phyloP scores from a whole-genome alignment of 805 yeast genomes.

The Lipomyces spencermartinsiae region DNA sequence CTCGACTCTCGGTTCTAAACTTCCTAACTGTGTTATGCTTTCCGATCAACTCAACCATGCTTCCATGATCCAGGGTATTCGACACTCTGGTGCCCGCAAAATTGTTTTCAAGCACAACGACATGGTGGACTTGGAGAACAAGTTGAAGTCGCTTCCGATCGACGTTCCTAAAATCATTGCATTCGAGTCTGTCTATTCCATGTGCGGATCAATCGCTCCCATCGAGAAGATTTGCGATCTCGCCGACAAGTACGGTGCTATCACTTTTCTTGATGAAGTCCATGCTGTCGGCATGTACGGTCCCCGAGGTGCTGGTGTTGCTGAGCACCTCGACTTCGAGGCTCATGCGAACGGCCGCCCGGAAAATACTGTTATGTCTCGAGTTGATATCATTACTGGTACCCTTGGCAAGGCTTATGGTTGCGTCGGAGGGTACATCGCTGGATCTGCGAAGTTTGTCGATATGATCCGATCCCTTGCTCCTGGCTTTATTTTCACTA shows the following conservation, averaged over 20 bases:
- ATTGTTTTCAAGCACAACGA: constrained; percentile 93
- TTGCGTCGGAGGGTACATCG: constrained; percentile 96
- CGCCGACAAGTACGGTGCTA: constrained; percentile 97
- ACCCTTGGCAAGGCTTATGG: constrained; percentile 98
- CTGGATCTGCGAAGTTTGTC: constrained; percentile 79
- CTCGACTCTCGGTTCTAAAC: constrained; percentile 86
- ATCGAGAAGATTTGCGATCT: constrained; percentile 90
- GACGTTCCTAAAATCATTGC: constrained; percentile 95
- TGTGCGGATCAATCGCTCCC: constrained; percentile 98
- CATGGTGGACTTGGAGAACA: constrained; percentile 77
- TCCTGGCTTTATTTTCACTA: constrained; percentile 97
- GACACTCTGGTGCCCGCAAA: constrained; percentile 85
- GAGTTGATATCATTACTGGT: constrained; percentile 96
- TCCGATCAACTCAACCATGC: constrained; percentile 96
- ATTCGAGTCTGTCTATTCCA: constrained; percentile 95
- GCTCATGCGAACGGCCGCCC: constrained; percentile 72
- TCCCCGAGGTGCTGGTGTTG: constrained; percentile 99
- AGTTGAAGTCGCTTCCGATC: constrained; percentile 79
- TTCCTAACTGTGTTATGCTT: constrained; percentile 88
- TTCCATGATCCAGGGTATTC: constrained; percentile 95
- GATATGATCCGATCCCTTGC: constrained; percentile 97
- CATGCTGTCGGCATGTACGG: constrained; percentile 99
- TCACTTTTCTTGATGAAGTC: constrained; percentile 96
- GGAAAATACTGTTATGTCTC: constrained; percentile 74
- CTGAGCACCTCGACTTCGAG: constrained; percentile 92